Base-by-base conservation (phyloP, 306 rosid genomes). In the Vicia faba region DNA sequence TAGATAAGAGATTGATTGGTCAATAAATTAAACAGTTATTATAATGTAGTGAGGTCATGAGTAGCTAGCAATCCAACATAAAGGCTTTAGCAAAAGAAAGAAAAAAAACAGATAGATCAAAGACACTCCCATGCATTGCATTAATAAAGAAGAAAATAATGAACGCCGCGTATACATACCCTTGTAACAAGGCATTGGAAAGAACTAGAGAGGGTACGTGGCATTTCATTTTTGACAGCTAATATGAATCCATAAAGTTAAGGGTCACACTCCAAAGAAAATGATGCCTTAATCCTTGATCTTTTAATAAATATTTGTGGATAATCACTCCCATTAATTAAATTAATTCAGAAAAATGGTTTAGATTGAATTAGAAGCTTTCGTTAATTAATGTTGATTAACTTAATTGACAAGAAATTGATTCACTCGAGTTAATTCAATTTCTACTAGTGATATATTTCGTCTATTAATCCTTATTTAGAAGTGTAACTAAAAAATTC, bases 201-300 rank as follows among this genome's bases (percentile, higher is more conserved):
- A 36, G 1, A 39, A 8, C 25, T 53, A 23, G 14, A 4, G 19
- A 61, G 77, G 71, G 68, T 64, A 89, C 85, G 89, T 89, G 96
- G 78, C 96, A 35, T 60, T 9, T 40, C 3, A 23, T 12, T 72
- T 74, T 33, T 53, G 78, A 85, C 95, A 87, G 86, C 95, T 89
- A 75, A 77, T 85, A 48, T 74, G 79, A 81, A 74, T 63, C 78
- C 82, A 69, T 69, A 65, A 83, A 83, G 80, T 44, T 44, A 14
- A 66, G 49, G 69, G 56, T 70, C 84, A 70, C 79, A 73, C 83
- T 79, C 69, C 70, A 79, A 46, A 63, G 86, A 85, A 83, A 89
- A 68, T 33, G 82, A 81, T 75, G 55, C 68, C 76, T 70, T 80
- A 33, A 61, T 59, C 33, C 49, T 62, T 7, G 16, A 29, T 54